A percentile compares a stretch with the other conserved stretches of the same genome.
Conservation (phyloP, 2,329 filamentous ascomycete genomes). For the Rhinocladiella similis region DNA sequence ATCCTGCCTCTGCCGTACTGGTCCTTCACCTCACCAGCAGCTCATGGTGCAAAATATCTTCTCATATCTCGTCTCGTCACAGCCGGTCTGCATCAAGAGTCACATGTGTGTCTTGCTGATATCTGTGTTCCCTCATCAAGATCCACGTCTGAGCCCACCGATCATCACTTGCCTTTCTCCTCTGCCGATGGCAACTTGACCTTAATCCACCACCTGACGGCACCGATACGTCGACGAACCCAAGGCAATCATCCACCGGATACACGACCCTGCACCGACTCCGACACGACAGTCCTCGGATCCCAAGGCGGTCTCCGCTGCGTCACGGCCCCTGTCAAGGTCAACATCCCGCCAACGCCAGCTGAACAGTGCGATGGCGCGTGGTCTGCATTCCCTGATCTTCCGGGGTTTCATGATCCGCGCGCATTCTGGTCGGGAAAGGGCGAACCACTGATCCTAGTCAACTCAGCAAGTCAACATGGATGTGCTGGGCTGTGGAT, state of each 20-base stretch:
- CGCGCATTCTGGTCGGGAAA: constrained; percentile 42
- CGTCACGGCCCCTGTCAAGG: constrained; percentile 31
- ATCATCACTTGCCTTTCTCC: too few species aligned
- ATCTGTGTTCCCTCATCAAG: constrained; percentile 32
- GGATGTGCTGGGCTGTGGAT: constrained; percentile 38
- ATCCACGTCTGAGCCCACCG: too few species aligned
- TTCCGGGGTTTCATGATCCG: constrained; percentile 44
- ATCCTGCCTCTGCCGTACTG: constrained; percentile 41
- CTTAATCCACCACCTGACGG: neutral
- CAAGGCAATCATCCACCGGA: constrained; percentile 13
- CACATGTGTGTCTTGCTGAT: constrained; percentile 42
- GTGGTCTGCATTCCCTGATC: constrained; percentile 37
- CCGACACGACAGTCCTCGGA: constrained; percentile 36
- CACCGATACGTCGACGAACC: neutral
- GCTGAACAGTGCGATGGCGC: constrained; percentile 37
- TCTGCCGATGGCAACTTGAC: too few species aligned
- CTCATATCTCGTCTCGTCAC: constrained; percentile 39
- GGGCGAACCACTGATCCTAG: constrained; percentile 41
- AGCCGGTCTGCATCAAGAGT: constrained; percentile 37
- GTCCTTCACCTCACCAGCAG: constrained; percentile 22
- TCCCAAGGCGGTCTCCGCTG: constrained; percentile 37
- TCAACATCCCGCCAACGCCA: constrained; percentile 41
- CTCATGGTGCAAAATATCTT: constrained; percentile 36
- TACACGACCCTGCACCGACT: constrained; percentile 33
- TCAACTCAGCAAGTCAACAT: constrained; percentile 37